Conservation (phyloP, 108 stramenopile genomes). For the Thalassiosira profunda region DNA sequence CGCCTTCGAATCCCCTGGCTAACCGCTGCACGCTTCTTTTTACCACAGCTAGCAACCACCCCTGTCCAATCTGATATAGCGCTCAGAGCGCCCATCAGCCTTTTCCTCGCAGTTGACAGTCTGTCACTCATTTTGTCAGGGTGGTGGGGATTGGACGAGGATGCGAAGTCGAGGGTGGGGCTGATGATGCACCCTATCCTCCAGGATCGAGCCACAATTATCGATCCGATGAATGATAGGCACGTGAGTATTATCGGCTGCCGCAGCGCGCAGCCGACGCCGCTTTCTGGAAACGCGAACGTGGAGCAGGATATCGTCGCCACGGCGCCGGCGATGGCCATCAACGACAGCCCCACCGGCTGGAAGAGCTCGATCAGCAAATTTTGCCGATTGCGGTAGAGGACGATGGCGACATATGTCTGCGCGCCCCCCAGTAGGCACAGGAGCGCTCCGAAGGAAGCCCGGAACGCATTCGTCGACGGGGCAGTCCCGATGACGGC, state of each 20-base stretch:
- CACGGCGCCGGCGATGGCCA: neutral
- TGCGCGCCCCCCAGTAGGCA: neutral
- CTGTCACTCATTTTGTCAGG: neutral
- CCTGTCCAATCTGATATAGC: neutral
- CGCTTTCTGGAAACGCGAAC: neutral
- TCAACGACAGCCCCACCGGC: neutral
- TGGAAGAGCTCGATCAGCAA: neutral
- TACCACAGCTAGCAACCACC: neutral
- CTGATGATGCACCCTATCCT: conserved; percentile 1
- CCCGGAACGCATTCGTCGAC: neutral
- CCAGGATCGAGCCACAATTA: neutral
- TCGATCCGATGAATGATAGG: neutral
- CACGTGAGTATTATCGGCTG: neutral
- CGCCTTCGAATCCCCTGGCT: neutral
- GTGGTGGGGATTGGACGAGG: neutral
- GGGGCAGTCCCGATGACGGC: neutral
- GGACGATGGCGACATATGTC: neutral
- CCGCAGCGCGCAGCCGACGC: neutral
- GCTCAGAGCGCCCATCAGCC: neutral
- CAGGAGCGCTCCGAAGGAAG: neutral
- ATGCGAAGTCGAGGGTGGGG: neutral
- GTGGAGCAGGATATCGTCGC: neutral
- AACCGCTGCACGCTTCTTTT: neutral
- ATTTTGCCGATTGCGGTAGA: neutral
- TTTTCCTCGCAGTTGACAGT: neutral